Evolutionary conservation across 441 rosid genomes (phyloP), one percentile per base, ranked within the genome.

Genomic region (Adansonia gregorii): DNA sequence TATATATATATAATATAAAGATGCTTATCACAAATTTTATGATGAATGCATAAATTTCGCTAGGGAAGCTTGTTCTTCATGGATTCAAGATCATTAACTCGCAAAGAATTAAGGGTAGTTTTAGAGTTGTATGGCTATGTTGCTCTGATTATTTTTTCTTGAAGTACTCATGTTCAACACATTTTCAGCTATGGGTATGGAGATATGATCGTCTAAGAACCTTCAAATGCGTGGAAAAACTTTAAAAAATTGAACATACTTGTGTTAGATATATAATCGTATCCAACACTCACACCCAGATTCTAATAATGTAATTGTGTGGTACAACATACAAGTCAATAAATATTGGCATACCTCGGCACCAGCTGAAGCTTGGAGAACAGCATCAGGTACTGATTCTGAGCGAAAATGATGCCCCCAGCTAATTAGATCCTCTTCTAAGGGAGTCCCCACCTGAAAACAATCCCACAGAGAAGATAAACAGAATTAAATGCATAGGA

Each of bases 361-460:
- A 55, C 99, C 98, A 63, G 98, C 97, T 67, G 99, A 90, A 84
- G 92, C 94, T 86, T 92, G 98, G 72, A 96, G 88, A 73, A 92
- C 82, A 70, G 85, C 69, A 83, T 96, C 99, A 46, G 99, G 98
- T 63, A 96, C 96, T 20, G 98, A 84, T 0, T 83, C 83, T 41
- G 97, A 80, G 71, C 82, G 78, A 81, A 85, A 90, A 80, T 96
- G 98, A 88, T 96, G 99, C 35, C 96, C 98, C 99, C 99, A 96
- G 83, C 89, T 89, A 65, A 85, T 84, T 78, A 96, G 83, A 86
- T 96, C 97, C 87, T 96, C 98, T 85, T 93, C 99, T 80, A 90
- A 74, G 9, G 99, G 98, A 78, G 85, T 86, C 39, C 99, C 98
- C 51, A 94, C 91, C 98, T 96, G 88, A 79, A 78, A 83, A 52